Percentiles rank a stretch among this genome's conserved stretches.
Evolutionary conservation across 2,329 filamentous ascomycete genomes (phyloP).

Genomic region (Mollisia scopiformis): DNA sequence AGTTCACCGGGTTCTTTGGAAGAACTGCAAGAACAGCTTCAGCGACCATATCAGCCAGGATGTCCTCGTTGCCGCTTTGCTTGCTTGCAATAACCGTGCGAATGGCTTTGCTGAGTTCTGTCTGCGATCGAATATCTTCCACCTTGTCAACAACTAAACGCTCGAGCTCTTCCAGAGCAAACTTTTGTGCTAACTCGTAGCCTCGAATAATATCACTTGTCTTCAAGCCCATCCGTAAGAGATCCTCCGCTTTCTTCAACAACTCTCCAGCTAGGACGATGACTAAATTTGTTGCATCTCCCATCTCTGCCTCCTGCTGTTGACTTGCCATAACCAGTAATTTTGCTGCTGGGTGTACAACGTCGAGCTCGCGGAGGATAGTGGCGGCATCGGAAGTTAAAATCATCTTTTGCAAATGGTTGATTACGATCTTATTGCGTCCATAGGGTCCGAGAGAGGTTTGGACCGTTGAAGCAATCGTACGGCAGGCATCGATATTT

Average conservation of each 20-base stretch:
- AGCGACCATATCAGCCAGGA: constrained; percentile 83
- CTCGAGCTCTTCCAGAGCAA: constrained; percentile 83
- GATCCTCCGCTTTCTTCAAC: constrained; percentile 94
- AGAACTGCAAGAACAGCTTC: constrained; percentile 85
- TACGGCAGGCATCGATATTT: constrained; percentile 97
- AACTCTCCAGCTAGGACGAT: constrained; percentile 95
- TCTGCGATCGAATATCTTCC: constrained; percentile 76
- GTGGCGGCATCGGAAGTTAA: constrained; percentile 97
- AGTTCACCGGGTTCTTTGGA: constrained; percentile 92
- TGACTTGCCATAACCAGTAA: constrained; percentile 98
- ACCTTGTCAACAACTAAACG: constrained; percentile 91
- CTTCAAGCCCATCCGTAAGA: constrained; percentile 95
- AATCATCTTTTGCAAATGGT: constrained; percentile 99
- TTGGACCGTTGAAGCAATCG: constrained; percentile 94
- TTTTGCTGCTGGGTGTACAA: constrained; percentile 97
- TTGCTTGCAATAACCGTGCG: constrained; percentile 95
- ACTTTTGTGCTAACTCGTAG: constrained; percentile 92
- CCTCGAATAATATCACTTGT: constrained; percentile 96
- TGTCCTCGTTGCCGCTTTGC: constrained; percentile 91
- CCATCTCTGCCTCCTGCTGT: constrained; percentile 99
- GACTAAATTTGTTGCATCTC: constrained; percentile 96
- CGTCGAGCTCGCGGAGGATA: constrained; percentile 95
- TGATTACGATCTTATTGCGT: constrained; percentile 99
- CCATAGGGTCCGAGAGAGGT: constrained; percentile 96
- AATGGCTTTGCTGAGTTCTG: constrained; percentile 92